A percentile compares a stretch with the other conserved stretches of the same genome.
phyloP scores from a whole-genome alignment of 2,329 filamentous ascomycete species.

The Aspergillus fischeri region DNA sequence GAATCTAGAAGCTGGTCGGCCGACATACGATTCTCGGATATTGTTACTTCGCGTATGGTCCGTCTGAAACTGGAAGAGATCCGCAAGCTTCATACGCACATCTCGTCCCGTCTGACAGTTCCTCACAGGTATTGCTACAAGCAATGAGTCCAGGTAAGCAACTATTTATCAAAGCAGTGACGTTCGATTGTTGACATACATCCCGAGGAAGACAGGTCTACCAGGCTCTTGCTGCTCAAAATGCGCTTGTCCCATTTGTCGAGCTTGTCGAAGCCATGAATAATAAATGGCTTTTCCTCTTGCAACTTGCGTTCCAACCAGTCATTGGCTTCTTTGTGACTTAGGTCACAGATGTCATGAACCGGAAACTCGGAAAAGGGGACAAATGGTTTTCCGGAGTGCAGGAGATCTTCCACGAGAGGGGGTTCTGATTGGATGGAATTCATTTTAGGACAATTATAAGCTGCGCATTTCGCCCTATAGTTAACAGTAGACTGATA shows the following conservation, averaged over 20 bases:
- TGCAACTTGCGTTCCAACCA: constrained; percentile 29
- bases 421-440: background rate
- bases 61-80: constrained; percentile 19
- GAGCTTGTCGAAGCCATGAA: constrained; percentile 30
- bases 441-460: constrained; percentile 3
- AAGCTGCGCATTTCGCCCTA: background rate
- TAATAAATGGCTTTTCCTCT: constrained; percentile 31
- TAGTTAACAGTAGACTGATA: background rate
- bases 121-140: constrained; percentile 28
- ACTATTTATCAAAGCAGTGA: background rate
- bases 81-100: constrained; percentile 29
- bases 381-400: constrained; percentile 12
- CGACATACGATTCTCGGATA: constrained; percentile 20
- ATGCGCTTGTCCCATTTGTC: constrained; percentile 22
- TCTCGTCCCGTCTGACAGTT: constrained; percentile 34
- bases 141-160: constrained; percentile 1
- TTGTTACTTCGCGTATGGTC: constrained; percentile 1
- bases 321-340: constrained; percentile 7
- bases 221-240: constrained; percentile 29
- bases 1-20: constrained; percentile 1
- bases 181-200: constrained; percentile 13
- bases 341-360: constrained; percentile 3
- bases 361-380: constrained; percentile 19
- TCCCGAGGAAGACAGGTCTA: constrained; percentile 30
- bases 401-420: constrained; percentile 10